A percentile compares a stretch with the other conserved stretches of the same genome.
These are phyloP conservation scores for Leccinum obscurum DNA, from an alignment of 768 basidiomycete species.

Conservation along the genomic window DNA sequence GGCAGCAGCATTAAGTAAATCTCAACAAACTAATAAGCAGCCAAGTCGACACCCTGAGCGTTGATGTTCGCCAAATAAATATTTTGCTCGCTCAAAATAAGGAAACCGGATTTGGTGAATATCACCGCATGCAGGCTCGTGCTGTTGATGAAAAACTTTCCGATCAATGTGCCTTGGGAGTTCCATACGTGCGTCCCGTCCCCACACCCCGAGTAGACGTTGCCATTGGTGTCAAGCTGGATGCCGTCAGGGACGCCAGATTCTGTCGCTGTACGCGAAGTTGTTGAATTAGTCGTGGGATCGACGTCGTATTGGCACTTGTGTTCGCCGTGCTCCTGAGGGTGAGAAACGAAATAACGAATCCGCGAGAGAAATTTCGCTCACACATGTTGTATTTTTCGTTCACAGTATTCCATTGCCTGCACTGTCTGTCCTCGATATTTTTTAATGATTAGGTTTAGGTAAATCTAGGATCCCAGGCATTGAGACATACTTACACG, in stretches of 20 bases:
- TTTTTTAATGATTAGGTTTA: slow-evolving; percentile 4
- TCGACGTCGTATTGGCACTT: slow-evolving; percentile 69
- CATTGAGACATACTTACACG: slow-evolving; percentile 41
- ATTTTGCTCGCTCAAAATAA: slow-evolving; percentile 40
- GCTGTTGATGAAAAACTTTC: slow-evolving; percentile 4
- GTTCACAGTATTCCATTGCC: slow-evolving; percentile 42
- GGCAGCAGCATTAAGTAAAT: too few species aligned
- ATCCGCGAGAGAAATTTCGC: slow-evolving; percentile 17
- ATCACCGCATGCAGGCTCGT: slow-evolving; percentile 37
- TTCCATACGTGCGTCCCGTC: slow-evolving; percentile 53
- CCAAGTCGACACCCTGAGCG: slow-evolving; percentile 23
- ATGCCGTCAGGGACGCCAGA: slow-evolving; percentile 67
- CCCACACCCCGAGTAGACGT: slow-evolving; percentile 51
- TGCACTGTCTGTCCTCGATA: slow-evolving; percentile 34
- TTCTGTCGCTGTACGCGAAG: slow-evolving; percentile 57
- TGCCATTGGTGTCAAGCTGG: slow-evolving; percentile 60
- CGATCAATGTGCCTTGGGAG: slow-evolving; percentile 48
- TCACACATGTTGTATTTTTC: slow-evolving; percentile 60
- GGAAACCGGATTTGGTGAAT: slow-evolving; percentile 39
- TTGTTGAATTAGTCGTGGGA: slow-evolving; percentile 50
- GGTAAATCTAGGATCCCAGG: not conserved
- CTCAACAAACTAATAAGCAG: not conserved
- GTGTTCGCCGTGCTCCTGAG: not conserved
- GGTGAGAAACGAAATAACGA: not conserved
- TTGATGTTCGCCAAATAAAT: slow-evolving; percentile 39